Evolutionary conservation across 306 rosid genomes (phyloP), one percentile per base, ranked within the genome.

Genomic region (Aeschynomene evenia): DNA sequence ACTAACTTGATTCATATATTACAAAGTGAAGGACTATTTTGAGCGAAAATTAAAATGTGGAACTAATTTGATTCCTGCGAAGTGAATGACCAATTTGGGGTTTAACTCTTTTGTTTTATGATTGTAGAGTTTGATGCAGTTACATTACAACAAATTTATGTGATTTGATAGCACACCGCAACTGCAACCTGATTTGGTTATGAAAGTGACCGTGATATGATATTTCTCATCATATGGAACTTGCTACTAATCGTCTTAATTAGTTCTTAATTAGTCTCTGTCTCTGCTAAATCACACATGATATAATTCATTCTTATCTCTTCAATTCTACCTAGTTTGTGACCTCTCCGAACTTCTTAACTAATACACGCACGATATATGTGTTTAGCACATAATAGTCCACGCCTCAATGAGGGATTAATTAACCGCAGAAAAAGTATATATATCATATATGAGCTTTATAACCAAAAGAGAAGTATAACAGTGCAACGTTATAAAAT

Each of bases 401-500:
- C 28, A 53, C 45, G 22, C 31, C 37, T 39, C 48, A 20, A 23
- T 19, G 58, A 15, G 58, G 3, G 37, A 43, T 66, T 34, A 72
- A 31, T 66, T 45, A 72, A 39, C 54, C 1, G 31, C 22, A 46
- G 63, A 76, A 49, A 37, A 37, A 37, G 3, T 37, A 8, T 8
- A 14, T 14, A 40, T 10, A 37, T 1, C 10, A 8, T 8, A 14
- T 14, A 40, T 10, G 14, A 51, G 12, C 15, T 40, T n/a, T 22
- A 51, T 54, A 55, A 54, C 40, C 26, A 39, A 20, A 33, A 57
- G 48, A 49, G n/a, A 40, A n/a, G 18, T 56, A 51, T 16, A 62
- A 39, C 9, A 57, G 69, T 77, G 50, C 63, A 68, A 67, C 34
- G 59, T 5, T 43, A 52, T 65, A 62, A 55, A 72, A 36, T 58